phyloP scores from a whole-genome alignment of 1,284 basidiomycete genomes.

The Trametes versicolor region DNA sequence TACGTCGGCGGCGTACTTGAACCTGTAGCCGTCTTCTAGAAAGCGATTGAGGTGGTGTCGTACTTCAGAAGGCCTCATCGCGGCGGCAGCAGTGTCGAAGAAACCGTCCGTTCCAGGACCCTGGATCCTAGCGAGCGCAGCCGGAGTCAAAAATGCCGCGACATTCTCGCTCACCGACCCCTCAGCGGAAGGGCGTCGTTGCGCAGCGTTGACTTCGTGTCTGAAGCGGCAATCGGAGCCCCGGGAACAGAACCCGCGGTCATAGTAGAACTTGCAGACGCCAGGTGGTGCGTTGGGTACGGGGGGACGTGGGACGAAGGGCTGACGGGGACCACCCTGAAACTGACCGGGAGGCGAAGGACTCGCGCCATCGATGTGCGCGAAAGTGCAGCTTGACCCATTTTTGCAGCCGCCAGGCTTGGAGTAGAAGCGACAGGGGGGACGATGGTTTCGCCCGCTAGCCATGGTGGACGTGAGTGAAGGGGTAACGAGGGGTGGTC shows the following conservation, averaged over 20 bases:
- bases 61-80: conserved; percentile 54
- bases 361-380: conserved; percentile 22
- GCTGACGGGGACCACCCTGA: neutral
- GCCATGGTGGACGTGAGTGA: conserved; percentile 16
- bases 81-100: conserved; percentile 43
- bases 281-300: conserved; percentile 46
- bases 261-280: conserved; percentile 62
- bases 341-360: neutral
- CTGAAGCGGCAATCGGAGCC: conserved; percentile 59
- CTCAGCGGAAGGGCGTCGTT: neutral
- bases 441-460: conserved; percentile 19
- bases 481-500: neutral
- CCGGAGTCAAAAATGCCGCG: conserved; percentile 55
- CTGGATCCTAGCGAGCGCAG: conserved; percentile 54
- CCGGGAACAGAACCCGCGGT: conserved; percentile 55
- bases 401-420: conserved; percentile 38
- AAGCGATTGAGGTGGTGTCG: conserved; percentile 58
- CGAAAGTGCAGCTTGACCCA: conserved; percentile 30
- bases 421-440: conserved; percentile 34
- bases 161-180: conserved; percentile 13
- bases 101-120: conserved; percentile 37
- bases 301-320: neutral
- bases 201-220: conserved; percentile 46
- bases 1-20: conserved; percentile 51
- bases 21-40: conserved; percentile 55